Evolutionary conservation across 208 protist species (phyloP).

Genomic region (Phytomonas sp.): DNA sequence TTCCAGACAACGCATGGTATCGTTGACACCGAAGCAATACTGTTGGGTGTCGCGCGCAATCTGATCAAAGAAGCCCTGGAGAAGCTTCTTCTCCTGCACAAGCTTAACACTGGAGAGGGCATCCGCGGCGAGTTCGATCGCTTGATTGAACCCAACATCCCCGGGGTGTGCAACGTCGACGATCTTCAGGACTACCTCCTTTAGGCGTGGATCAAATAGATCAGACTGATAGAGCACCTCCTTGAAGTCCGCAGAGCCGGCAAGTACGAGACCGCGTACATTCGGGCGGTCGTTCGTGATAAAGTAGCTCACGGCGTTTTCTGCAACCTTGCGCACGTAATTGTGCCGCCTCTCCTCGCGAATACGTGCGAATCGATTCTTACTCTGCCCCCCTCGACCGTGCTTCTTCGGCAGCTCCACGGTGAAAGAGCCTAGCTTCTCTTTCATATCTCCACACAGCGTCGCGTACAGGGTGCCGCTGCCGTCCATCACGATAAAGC

Average conservation of each 20-base stretch:
- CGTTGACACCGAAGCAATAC: constrained; percentile 98
- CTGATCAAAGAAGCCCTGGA: constrained; percentile 98
- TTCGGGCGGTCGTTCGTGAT: constrained; percentile 98
- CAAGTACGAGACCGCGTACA: constrained; percentile 98
- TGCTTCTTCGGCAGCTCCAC: constrained; percentile 99
- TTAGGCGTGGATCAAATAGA: constrained; percentile 96
- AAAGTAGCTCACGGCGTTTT: constrained; percentile 95
- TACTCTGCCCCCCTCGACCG: constrained; percentile 99
- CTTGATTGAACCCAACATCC: constrained; percentile 99
- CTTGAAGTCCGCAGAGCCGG: constrained; percentile 99
- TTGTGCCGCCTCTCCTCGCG: constrained; percentile 99
- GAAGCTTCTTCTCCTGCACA: constrained; percentile 99
- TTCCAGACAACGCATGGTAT: constrained; percentile 96
- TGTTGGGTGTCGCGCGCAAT: constrained; percentile 97
- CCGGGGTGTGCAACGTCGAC: constrained; percentile 99
- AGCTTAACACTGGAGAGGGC: constrained; percentile 97
- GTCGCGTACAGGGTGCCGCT: constrained; percentile 96
- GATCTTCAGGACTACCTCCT: constrained; percentile 97
- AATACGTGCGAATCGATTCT: constrained; percentile 99
- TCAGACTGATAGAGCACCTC: constrained; percentile 95
- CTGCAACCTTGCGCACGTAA: constrained; percentile 99
- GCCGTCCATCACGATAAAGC: constrained; percentile 99
- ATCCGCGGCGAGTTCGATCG: constrained; percentile 97
- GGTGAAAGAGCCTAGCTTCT: constrained; percentile 97
- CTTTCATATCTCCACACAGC: constrained; percentile 96